A percentile compares a stretch with the other conserved stretches of the same genome.
phyloP scores from a whole-genome alignment of 108 stramenopile genomes.

The Cyclotella choctawhatcheeana region DNA sequence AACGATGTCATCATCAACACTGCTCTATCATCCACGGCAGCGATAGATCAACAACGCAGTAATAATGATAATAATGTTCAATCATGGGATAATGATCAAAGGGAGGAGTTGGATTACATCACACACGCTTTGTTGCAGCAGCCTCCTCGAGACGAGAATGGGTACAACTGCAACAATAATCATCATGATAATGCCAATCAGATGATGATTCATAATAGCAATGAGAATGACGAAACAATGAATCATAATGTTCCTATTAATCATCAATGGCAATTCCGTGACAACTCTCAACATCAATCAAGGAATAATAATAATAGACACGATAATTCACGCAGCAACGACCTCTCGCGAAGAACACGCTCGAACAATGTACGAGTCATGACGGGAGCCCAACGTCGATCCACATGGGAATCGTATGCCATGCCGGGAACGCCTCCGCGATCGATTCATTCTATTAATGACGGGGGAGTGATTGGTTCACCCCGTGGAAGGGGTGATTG shows the following conservation, averaged over 20 bases:
- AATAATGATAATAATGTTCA: too few relatives aligned
- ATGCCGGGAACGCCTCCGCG: neutral
- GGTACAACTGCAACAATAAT: neutral
- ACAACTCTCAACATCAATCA: too few relatives aligned
- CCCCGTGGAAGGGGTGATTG: neutral
- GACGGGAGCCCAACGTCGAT: slow-evolving; percentile 3
- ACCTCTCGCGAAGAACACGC: neutral
- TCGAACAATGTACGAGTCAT: neutral
- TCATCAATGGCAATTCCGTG: too few relatives aligned
- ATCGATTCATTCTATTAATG: neutral
- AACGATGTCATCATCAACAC: slow-evolving; percentile 9
- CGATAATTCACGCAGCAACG: neutral
- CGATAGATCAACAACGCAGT: too few relatives aligned
- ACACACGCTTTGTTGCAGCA: slow-evolving; percentile 2
- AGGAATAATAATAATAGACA: neutral
- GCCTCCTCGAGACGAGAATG: neutral
- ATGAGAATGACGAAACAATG: too few relatives aligned
- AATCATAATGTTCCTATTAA: too few relatives aligned
- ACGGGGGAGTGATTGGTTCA: slow-evolving; percentile 1
- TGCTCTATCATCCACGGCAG: slow-evolving; percentile 2
- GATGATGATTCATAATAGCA: too few relatives aligned
- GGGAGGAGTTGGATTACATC: neutral
- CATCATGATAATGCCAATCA: neutral
- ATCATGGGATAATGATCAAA: neutral
- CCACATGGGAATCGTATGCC: neutral